Evolutionary conservation across 352 stramenopile genomes (phyloP).

Genomic region (Pythium brachiatum): DNA sequence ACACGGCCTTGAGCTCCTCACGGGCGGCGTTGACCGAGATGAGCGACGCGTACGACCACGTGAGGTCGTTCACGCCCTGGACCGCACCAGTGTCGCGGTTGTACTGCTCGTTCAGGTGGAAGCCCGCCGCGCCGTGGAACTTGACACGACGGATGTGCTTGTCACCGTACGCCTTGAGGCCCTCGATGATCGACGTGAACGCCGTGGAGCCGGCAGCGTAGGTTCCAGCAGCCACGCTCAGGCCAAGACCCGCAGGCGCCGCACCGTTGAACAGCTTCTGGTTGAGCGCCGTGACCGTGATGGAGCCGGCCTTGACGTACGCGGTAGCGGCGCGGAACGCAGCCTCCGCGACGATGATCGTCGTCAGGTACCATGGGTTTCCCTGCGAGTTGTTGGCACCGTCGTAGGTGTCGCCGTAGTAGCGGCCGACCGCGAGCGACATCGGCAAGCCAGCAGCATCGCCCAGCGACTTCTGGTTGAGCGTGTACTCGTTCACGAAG

Average conservation of each 20-base stretch:
- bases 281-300: constrained; percentile 26
- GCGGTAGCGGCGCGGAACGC: constrained; percentile 19
- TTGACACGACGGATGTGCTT: constrained; percentile 28
- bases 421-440: constrained; percentile 27
- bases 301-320: constrained; percentile 23
- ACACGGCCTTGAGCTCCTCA: constrained; percentile 28
- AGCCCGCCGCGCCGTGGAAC: constrained; percentile 23
- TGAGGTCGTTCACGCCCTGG: constrained; percentile 33
- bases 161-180: constrained; percentile 24
- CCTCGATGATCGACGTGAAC: constrained; percentile 25
- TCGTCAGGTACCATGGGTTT: constrained; percentile 30
- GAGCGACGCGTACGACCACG: constrained; percentile 30
- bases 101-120: constrained; percentile 36
- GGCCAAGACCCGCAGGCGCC: constrained; percentile 11
- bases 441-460: constrained; percentile 19
- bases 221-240: constrained; percentile 21
- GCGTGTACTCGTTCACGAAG: constrained; percentile 29
- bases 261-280: constrained; percentile 28
- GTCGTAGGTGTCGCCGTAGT: constrained; percentile 29
- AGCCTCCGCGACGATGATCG: constrained; percentile 20
- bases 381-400: constrained; percentile 20
- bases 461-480: constrained; percentile 18
- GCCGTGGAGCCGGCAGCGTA: constrained; percentile 13
- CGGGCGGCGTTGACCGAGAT: constrained; percentile 25
- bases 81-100: constrained; percentile 27